Base-by-base conservation (phyloP, 148 eudicot genomes). In the Fagopyrum tataricum region DNA sequence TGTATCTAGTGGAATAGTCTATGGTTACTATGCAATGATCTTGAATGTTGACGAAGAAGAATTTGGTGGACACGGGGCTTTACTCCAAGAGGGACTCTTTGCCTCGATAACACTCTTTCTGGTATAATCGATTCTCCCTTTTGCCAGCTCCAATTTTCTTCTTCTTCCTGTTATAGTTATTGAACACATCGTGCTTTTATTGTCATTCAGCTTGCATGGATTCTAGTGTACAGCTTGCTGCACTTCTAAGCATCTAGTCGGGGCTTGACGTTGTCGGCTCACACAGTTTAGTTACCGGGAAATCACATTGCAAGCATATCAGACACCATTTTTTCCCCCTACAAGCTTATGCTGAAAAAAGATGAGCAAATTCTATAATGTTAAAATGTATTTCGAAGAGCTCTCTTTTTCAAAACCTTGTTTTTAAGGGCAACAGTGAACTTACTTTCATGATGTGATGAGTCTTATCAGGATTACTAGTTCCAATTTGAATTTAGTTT, bases 51-150 rank as follows among this genome's bases (percentile, higher is more conserved):
- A 95, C 49, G 99, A 92, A 83, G 97, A 95, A 85, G 99, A 95
- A 9, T 92, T 82, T 74, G 99, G 97, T 3, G 97, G 99, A 62
- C 99, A 95, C 69, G 96, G 94, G 47, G 88, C 99, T 74, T 94
- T 95, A 59, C 99, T 95, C 70, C 99, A 95, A 40, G 97, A 95
- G 81, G 99, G 99, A 17, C 92, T 95, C 53, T 95, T 95, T 77
- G 97, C 97, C 76, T 95, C 99, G 9, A 62, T 95, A 44, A 87
- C 91, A 51, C 90, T 95, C 69, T 95, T 95, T 84, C 84, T 95
- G 99, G 97, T 95, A 87, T 5, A 37, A 8, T 31, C 52, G 59
- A 5, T 46, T 3, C 13, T 43, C 74, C 20, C n/a, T 69, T 66
- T 55, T 7, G 75, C 37, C 7, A 23, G 17, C 31, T 61, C 31